These are phyloP conservation scores for Tolypocladium amazonense DNA, from an alignment of 2,329 filamentous ascomycete genomes.

Conservation along the genomic window DNA sequence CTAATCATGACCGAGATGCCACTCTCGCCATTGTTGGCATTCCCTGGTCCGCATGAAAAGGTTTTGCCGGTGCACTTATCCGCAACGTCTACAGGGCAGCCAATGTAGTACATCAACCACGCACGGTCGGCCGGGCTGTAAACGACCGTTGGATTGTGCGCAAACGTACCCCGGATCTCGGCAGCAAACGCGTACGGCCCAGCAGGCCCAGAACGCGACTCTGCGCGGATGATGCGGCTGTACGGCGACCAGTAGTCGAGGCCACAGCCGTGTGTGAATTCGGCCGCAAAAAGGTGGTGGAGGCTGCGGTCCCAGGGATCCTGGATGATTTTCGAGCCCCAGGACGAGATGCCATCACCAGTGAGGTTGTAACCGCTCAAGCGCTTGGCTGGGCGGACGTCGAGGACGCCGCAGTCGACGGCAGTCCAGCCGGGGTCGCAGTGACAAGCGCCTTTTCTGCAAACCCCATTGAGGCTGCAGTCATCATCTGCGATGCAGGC, in stretches of 20 bases:
- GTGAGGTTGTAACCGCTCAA: conserved; percentile 36
- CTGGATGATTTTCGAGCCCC: conserved; percentile 30
- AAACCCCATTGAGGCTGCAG: conserved; percentile 17
- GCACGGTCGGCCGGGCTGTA: background rate
- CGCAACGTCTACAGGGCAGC: conserved; percentile 18
- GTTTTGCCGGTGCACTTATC: conserved; percentile 3
- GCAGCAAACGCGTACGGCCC: background rate
- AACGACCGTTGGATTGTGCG: background rate
- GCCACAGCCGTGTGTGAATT: conserved; percentile 34
- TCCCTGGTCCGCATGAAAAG: conserved; percentile 10
- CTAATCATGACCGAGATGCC: conserved; percentile 16
- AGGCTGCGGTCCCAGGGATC: conserved; percentile 29
- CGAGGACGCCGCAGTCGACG: background rate
- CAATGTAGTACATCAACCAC: background rate
- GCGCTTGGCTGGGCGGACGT: conserved; percentile 8
- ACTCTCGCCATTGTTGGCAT: conserved; percentile 11
- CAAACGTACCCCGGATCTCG: background rate
- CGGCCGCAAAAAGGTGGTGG: conserved; percentile 33
- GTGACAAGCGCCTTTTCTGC: background rate
- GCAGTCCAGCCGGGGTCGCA: background rate
- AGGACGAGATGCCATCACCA: conserved; percentile 29
- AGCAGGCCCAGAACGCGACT: conserved; percentile 18
- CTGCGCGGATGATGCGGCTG: conserved; percentile 19
- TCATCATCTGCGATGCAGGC: conserved; percentile 10
- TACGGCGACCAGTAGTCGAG: conserved; percentile 28